Conservation (phyloP, 352 stramenopile species). For the Phytophthora multivora region DNA sequence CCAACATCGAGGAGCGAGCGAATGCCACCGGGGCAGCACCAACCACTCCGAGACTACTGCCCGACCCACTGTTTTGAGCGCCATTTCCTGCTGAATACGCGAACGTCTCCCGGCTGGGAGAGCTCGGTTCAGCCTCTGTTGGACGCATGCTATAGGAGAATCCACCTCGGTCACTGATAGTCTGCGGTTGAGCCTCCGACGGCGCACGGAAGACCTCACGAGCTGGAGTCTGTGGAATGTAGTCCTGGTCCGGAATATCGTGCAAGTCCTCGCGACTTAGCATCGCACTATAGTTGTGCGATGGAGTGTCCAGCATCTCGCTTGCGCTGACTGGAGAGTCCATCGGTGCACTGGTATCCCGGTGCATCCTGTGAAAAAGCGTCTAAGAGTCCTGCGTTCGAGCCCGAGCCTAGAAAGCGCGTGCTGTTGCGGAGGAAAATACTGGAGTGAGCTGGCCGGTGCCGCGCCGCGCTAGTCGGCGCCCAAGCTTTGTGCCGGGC, state of each 20-base stretch:
- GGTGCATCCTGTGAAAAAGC: conserved; percentile 7
- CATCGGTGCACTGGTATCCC: conserved; percentile 1
- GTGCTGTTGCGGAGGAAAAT: conserved; percentile 14
- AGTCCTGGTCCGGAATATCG: conserved; percentile 29
- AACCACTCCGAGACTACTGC: conserved; percentile 2
- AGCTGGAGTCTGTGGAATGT: conserved; percentile 13
- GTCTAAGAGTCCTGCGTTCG: conserved; percentile 5
- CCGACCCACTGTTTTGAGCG: conserved; percentile 9
- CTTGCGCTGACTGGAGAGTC: conserved; percentile 15
- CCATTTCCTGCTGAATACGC: conserved; percentile 28
- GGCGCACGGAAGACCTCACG: conserved; percentile 34
- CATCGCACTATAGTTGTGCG: conserved; percentile 30
- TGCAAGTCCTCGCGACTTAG: conserved; percentile 18
- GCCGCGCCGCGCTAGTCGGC: not conserved
- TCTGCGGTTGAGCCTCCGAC: conserved; percentile 21
- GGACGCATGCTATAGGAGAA: conserved; percentile 27
- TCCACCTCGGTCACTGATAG: conserved; percentile 24
- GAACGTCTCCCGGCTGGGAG: conserved; percentile 21
- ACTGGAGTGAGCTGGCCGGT: conserved; percentile 17
- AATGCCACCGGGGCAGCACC: conserved; percentile 15
- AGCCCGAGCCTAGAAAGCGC: not conserved
- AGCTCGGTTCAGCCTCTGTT: conserved; percentile 14
- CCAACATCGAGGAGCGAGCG: conserved; percentile 31
- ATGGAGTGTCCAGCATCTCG: conserved; percentile 16
- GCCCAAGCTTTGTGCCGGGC: conserved; percentile 29